Evolutionary conservation across 177 flowering plant species (phyloP).

Genomic region (Tripterygium wilfordii): DNA sequence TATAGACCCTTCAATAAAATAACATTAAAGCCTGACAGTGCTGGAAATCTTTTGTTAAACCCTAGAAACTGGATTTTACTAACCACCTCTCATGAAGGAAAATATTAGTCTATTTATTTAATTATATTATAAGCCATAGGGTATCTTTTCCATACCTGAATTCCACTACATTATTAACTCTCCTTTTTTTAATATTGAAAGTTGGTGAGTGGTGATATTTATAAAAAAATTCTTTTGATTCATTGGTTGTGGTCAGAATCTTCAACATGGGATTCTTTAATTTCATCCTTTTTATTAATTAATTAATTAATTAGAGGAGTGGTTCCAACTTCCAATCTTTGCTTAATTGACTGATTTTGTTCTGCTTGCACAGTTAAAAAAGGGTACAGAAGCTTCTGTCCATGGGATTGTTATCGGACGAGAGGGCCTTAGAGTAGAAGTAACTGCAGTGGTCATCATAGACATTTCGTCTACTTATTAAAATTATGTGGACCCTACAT

Average conservation of each 20-base stretch:
- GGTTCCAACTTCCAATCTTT: slow-evolving; percentile 6
- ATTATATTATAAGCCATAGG: too few species aligned
- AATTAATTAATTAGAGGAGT: slow-evolving; percentile 3
- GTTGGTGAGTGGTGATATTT: not conserved
- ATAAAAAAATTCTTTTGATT: slow-evolving; percentile 19
- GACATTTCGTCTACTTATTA: too few species aligned
- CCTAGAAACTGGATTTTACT: slow-evolving; percentile 28
- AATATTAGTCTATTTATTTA: slow-evolving; percentile 5
- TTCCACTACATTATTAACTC: slow-evolving; percentile 27
- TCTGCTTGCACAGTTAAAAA: too few species aligned
- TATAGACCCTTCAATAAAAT: slow-evolving; percentile 12
- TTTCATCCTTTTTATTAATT: slow-evolving; percentile 4
- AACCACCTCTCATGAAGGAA: slow-evolving; percentile 13
- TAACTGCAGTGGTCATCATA: too few species aligned
- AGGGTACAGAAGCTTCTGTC: too few species aligned
- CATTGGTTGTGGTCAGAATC: slow-evolving; percentile 48
- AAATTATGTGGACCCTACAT: too few species aligned
- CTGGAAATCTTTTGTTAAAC: slow-evolving; percentile 24
- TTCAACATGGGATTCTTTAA: slow-evolving; percentile 51
- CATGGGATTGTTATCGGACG: too few species aligned
- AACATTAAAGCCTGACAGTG: slow-evolving; percentile 9
- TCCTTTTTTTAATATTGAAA: slow-evolving; percentile 1
- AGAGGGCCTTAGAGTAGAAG: too few species aligned
- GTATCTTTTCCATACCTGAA: slow-evolving; percentile 32
- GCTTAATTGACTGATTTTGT: too few species aligned